Evolutionary conservation across 352 stramenopile genomes (phyloP).

Genomic region (Globisporangium polare): DNA sequence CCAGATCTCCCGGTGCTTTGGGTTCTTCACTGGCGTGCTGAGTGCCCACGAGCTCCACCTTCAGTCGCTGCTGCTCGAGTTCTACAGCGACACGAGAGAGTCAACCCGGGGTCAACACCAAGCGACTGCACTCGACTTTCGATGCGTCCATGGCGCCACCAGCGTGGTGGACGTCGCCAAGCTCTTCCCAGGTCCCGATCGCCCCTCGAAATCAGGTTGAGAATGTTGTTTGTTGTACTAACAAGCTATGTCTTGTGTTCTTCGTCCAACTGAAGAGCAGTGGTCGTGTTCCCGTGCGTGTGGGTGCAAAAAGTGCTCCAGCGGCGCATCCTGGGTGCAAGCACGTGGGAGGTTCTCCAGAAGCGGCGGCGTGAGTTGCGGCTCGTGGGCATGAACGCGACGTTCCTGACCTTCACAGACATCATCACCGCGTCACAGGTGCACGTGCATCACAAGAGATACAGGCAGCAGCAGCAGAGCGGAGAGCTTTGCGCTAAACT

Average conservation of each 20-base stretch:
- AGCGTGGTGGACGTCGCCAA: slow-evolving; percentile 33
- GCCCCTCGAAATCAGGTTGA: not conserved
- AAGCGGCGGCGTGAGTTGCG: slow-evolving; percentile 35
- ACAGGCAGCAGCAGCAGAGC: not conserved
- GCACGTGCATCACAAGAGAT: slow-evolving; percentile 14
- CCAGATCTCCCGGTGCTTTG: slow-evolving; percentile 36
- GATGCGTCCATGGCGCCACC: slow-evolving; percentile 23
- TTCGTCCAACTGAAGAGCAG: slow-evolving; percentile 18
- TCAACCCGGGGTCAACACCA: not conserved
- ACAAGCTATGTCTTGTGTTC: not conserved
- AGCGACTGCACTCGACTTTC: slow-evolving; percentile 14
- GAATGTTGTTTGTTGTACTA: not conserved
- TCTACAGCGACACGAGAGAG: slow-evolving; percentile 21
- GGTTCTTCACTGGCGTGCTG: slow-evolving; percentile 42
- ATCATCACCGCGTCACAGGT: slow-evolving; percentile 34
- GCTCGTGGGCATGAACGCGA: slow-evolving; percentile 9
- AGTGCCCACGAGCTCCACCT: slow-evolving; percentile 20
- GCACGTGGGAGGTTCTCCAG: slow-evolving; percentile 41
- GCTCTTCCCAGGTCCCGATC: slow-evolving; percentile 49
- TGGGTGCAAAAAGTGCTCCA: slow-evolving; percentile 53
- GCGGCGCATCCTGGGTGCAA: slow-evolving; percentile 38
- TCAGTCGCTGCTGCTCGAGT: slow-evolving; percentile 15
- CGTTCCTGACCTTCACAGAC: slow-evolving; percentile 34
- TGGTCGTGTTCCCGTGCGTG: slow-evolving; percentile 58
- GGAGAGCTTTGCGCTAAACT: not conserved